Evolutionary conservation across 495 filamentous ascomycete species (phyloP), one percentile per base, ranked within the genome.

Genomic region (Hypoxylon fuscum): DNA sequence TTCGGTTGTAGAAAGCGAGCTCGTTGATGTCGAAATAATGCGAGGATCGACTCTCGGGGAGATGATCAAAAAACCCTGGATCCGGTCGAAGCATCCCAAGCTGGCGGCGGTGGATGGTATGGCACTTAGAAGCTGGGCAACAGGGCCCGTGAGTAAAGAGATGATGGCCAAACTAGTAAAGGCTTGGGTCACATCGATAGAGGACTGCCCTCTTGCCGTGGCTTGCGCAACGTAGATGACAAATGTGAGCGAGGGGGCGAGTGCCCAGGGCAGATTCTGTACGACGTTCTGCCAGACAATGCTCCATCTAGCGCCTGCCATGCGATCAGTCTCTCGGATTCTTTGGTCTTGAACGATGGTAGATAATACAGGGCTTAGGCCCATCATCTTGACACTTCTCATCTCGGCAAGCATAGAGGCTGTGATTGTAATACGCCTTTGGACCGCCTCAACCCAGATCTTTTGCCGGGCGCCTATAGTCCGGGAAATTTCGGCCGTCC

Each of bases 301-400:
- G n/a, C n/a, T n/a, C n/a, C n/a, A n/a, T n/a, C n/a, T n/a, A n/a
- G n/a, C n/a, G n/a, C n/a, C n/a, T n/a, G n/a, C n/a, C n/a, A n/a
- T n/a, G n/a, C n/a, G n/a, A n/a, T n/a, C n/a, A n/a, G n/a, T n/a
- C n/a, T n/a, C n/a, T n/a, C n/a, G n/a, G n/a, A n/a, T n/a, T n/a
- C n/a, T n/a, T n/a, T n/a, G n/a, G n/a, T n/a, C n/a, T n/a, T n/a
- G n/a, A n/a, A n/a, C n/a, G n/a, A n/a, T 66, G 34, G 9, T 44
- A 55, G 9, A 79, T 15, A 9, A 56, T 64, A 0, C 49, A 47
- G 1, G 55, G n/a, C n/a, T 46, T 0, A 79, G 49, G 0, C 76
- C 76, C 5, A 81, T 60, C 74, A 81, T 79, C 49, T 81, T 78
- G 25, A 82, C 68, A 10, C 66, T 58, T 49, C 78, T 77, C 64